Base-by-base conservation (phyloP, 2,329 filamentous ascomycete genomes). In the Aspergillus sp. region DNA sequence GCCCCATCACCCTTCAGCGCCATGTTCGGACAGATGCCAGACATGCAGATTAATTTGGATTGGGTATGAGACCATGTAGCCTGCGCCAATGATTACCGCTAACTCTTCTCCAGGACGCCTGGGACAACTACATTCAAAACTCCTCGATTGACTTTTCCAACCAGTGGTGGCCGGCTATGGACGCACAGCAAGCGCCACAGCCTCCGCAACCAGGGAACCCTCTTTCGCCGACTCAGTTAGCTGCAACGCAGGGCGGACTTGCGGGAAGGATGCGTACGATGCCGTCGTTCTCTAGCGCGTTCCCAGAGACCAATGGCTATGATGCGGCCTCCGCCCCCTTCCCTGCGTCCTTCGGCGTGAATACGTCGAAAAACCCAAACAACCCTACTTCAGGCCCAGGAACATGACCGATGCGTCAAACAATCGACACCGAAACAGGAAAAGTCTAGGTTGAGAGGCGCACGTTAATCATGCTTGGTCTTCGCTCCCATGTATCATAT, bases 111-210 rank as follows among this genome's bases (percentile, higher is more conserved):
- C 58, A 86, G 83, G 82, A 86, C 56, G 83, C 84, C 24, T 88
- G 84, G 84, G 85, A 88, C 64, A 82, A 79, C 6, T 88, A 87
- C 60, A 82, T 88, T 45, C 84, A 87, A 65, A 83, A 81, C 48
- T 76, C 81, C 5, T 76, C 66, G 6, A 57, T 77, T 32, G 76
- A 78, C 45, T 63, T 69, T 9, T 60, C 69, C 13, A 73, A 65
- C 40, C 69, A 69, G 45, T 66, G 70, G 50, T 76, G 72, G 73
- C 63, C 65, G 14, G 66, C 66, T 44, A 62, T 63, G 50, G 70
- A 73, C 42, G 43, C 63, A 33, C 67, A 61, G 35, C 54, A 57
- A 38, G 55, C 45, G 17, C 62, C 60, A 41, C 60, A 58, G 30
- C 58, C 60, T 17, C 55, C 62, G 26, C 56, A 58, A 6, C 33